Evolutionary conservation across 2,329 filamentous ascomycete genomes (phyloP).

Genomic region (Colletotrichum plurivorum): DNA sequence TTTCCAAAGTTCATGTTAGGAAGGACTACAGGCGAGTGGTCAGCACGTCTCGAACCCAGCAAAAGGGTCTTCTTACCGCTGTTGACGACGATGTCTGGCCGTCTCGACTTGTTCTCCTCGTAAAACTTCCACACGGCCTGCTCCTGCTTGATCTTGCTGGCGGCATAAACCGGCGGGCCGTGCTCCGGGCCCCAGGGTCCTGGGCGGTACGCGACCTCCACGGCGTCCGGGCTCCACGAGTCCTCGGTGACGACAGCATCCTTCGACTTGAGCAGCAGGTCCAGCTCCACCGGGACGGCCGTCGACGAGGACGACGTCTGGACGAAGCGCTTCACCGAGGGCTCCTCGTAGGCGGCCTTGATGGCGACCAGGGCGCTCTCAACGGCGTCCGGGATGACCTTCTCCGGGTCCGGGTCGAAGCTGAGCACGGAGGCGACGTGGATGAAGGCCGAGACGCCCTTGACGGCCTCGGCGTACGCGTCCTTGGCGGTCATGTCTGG

Average conservation of each 20-base stretch:
- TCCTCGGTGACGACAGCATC: conserved; percentile 42
- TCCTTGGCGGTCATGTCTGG: conserved; percentile 49
- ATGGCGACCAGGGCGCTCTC: conserved; percentile 48
- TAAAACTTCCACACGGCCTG: conserved; percentile 55
- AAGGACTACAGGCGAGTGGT: conserved; percentile 41
- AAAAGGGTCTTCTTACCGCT: neutral
- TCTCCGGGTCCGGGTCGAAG: conserved; percentile 53
- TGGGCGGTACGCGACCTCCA: conserved; percentile 52
- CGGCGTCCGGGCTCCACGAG: conserved; percentile 52
- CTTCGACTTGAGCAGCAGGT: conserved; percentile 36
- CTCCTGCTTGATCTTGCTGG: conserved; percentile 56
- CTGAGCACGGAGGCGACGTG: conserved; percentile 55
- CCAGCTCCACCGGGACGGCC: conserved; percentile 40
- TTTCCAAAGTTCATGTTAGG: conserved; percentile 48
- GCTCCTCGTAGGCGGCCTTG: conserved; percentile 51
- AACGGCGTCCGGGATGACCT: conserved; percentile 54
- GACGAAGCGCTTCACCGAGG: conserved; percentile 56
- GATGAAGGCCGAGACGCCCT: conserved; percentile 49
- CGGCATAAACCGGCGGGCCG: conserved; percentile 50
- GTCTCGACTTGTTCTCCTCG: conserved; percentile 47
- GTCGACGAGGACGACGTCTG: conserved; percentile 53
- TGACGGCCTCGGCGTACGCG: conserved; percentile 47
- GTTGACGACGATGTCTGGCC: conserved; percentile 34
- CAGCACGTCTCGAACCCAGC: too few species aligned
- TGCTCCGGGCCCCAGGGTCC: conserved; percentile 50